Conservation (phyloP, 2,329 filamentous ascomycete genomes). For the Pyrenophora graminea region DNA sequence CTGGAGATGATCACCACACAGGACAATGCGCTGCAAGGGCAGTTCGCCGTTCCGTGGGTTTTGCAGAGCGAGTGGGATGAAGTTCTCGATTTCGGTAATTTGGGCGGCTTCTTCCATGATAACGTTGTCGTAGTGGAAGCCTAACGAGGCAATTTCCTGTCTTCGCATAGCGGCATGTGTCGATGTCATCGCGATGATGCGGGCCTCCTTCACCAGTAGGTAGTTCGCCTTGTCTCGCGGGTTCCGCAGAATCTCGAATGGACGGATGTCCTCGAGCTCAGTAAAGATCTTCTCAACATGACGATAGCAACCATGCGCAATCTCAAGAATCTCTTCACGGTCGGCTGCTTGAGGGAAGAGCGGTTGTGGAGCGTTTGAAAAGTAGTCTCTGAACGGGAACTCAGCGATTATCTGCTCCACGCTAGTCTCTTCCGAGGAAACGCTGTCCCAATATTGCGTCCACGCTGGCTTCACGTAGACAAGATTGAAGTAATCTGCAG, state of each 20-base stretch:
- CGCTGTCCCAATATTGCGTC: conserved; percentile 76
- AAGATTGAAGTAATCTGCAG: conserved; percentile 92
- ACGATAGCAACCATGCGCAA: conserved; percentile 81
- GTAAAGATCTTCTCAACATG: conserved; percentile 91
- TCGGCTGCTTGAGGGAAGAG: conserved; percentile 72
- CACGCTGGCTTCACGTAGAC: conserved; percentile 90
- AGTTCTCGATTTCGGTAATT: conserved; percentile 96
- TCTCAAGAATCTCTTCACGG: conserved; percentile 71
- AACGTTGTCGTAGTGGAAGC: conserved; percentile 96
- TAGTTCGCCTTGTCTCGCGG: conserved; percentile 96
- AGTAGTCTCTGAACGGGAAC: conserved; percentile 90
- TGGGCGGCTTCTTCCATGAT: conserved; percentile 99
- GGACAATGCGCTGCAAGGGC: conserved; percentile 81
- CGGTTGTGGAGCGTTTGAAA: conserved; percentile 82
- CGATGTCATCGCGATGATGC: conserved; percentile 97
- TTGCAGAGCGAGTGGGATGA: conserved; percentile 93
- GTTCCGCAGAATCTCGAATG: conserved; percentile 89
- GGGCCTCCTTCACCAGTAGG: conserved; percentile 90
- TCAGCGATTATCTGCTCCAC: conserved; percentile 67
- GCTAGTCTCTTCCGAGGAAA: conserved; percentile 61
- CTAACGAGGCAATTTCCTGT: conserved; percentile 85
- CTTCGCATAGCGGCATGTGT: conserved; percentile 95
- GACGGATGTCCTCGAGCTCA: conserved; percentile 88
- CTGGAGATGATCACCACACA: conserved; percentile 94
- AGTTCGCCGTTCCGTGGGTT: conserved; percentile 73